Evolutionary conservation across 2,329 filamentous ascomycete genomes (phyloP).

Genomic region (Cyphellophora attinorum): DNA sequence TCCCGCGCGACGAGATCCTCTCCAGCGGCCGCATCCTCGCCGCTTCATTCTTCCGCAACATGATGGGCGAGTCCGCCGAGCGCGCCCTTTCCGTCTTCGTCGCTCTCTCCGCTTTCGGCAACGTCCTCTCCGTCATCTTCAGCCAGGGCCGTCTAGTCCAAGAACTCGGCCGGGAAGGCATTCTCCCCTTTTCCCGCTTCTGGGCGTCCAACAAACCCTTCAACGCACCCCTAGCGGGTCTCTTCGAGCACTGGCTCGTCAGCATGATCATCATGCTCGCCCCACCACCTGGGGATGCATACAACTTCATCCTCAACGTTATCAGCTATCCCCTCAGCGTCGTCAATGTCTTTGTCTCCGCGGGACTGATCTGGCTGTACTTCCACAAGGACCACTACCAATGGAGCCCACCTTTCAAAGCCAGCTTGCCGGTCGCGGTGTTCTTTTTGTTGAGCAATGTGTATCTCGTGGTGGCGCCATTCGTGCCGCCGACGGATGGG

Average conservation of each 20-base stretch:
- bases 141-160: conserved; percentile 45
- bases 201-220: conserved; percentile 63
- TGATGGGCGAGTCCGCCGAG: conserved; percentile 36
- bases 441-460: conserved; percentile 46
- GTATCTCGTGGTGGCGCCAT: conserved; percentile 43
- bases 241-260: conserved; percentile 56
- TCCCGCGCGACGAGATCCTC: conserved; percentile 46
- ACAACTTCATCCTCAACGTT: conserved; percentile 47
- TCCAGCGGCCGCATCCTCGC: conserved; percentile 46
- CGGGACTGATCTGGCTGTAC: conserved; percentile 38
- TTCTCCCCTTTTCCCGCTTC: conserved; percentile 56
- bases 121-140: conserved; percentile 48
- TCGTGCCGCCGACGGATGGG: conserved; percentile 38
- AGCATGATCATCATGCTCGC: conserved; percentile 57
- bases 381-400: conserved; percentile 25
- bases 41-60: conserved; percentile 48
- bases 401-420: conserved; percentile 41
- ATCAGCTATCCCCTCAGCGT: conserved; percentile 28
- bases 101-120: conserved; percentile 46
- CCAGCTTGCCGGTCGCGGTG: conserved; percentile 39
- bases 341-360: conserved; percentile 29
- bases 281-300: conserved; percentile 57
- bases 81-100: conserved; percentile 37
- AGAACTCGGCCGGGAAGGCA: conserved; percentile 60
- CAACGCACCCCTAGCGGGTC: conserved; percentile 35